Evolutionary conservation across 768 basidiomycete species (phyloP).

Genomic region (Xerocomellus chrysenteron): DNA sequence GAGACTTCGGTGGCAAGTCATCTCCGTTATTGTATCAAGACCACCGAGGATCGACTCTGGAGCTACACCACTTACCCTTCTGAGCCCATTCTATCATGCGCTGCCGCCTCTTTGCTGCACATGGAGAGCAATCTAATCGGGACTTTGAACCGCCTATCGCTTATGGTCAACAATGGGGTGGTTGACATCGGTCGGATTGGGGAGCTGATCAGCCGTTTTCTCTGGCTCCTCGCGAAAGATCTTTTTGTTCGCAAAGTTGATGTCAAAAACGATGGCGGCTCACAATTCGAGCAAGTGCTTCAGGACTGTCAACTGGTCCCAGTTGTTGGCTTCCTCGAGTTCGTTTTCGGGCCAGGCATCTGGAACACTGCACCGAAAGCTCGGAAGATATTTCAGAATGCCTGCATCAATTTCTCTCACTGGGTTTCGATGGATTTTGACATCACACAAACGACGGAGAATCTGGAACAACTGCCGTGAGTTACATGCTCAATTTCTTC

Average conservation of each 20-base stretch:
- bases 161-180: neutral
- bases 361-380: no score
- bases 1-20: neutral
- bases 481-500: neutral
- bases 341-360: neutral
- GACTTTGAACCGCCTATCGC: neutral
- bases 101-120: neutral
- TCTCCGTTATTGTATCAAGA: neutral
- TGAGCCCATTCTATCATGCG: conserved; percentile 4
- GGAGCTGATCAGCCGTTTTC: conserved; percentile 6
- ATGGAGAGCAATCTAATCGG: neutral
- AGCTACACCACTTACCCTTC: conserved; percentile 7
- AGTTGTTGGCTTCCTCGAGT: neutral
- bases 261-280: no score
- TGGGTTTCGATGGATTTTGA: neutral
- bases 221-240: conserved; percentile 9
- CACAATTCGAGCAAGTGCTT: neutral
- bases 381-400: neutral
- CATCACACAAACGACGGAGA: neutral
- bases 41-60: neutral
- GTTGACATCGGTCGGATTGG: conserved; percentile 1
- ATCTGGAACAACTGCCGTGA: neutral
- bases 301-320: neutral
- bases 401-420: neutral
- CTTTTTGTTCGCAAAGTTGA: neutral